phyloP scores from a whole-genome alignment of 1,284 basidiomycete species.

The Microstroma glucosiphilum region DNA sequence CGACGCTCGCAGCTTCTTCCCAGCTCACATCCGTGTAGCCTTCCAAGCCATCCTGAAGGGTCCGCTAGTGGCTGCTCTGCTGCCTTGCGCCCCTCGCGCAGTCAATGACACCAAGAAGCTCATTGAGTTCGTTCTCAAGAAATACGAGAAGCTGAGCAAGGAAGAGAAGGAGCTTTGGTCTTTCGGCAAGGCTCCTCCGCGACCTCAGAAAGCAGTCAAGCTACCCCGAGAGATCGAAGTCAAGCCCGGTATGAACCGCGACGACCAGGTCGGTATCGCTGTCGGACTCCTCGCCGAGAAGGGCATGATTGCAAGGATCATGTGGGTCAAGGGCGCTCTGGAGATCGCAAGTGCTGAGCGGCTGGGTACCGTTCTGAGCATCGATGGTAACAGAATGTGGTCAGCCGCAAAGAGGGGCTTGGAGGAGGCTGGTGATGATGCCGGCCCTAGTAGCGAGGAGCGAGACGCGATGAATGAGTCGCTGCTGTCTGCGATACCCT shows the following conservation, averaged over 20 bases:
- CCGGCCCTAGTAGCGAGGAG: conserved; percentile 7
- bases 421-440: conserved; percentile 6
- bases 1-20: conserved; percentile 36
- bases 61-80: conserved; percentile 17
- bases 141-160: conserved; percentile 37
- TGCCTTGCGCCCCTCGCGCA: conserved; percentile 12
- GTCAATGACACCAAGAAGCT: conserved; percentile 32
- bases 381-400: conserved; percentile 12
- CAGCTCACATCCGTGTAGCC: conserved; percentile 20
- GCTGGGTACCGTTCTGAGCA: conserved; percentile 22
- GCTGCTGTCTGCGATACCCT: background rate
- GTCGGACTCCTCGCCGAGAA: conserved; percentile 40
- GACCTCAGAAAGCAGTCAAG: conserved; percentile 24
- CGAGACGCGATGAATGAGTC: conserved; percentile 4
- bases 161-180: conserved; percentile 38
- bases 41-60: conserved; percentile 28
- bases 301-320: conserved; percentile 30
- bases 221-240: conserved; percentile 39
- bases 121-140: conserved; percentile 34
- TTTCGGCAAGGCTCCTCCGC: conserved; percentile 29
- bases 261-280: conserved; percentile 44
- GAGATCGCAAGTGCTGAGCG: conserved; percentile 41
- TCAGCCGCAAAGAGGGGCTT: conserved; percentile 9
- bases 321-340: conserved; percentile 44
- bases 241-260: conserved; percentile 24